phyloP scores from a whole-genome alignment of 1,284 basidiomycete genomes.

The Lentinula novae-zelandiae region DNA sequence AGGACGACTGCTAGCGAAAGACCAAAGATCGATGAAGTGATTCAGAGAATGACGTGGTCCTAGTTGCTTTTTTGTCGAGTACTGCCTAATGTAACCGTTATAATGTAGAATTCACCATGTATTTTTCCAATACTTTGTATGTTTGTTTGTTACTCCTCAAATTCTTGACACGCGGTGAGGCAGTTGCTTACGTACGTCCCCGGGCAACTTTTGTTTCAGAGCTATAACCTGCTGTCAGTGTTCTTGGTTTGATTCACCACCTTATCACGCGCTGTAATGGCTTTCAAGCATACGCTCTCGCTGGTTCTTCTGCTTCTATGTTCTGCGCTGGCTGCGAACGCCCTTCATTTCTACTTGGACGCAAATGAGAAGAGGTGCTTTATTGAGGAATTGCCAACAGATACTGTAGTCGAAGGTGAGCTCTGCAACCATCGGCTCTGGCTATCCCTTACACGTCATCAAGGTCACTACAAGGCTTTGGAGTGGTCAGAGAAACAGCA shows the following conservation, averaged over 20 bases:
- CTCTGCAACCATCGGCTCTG: constrained; percentile 7
- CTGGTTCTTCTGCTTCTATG: neutral
- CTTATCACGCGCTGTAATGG: neutral
- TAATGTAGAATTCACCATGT: neutral
- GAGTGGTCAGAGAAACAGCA: constrained; percentile 83
- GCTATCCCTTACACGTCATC: constrained; percentile 5
- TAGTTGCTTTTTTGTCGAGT: neutral
- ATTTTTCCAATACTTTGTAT: neutral
- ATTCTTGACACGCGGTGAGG: neutral
- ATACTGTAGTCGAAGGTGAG: constrained; percentile 94
- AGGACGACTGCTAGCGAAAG: constrained; percentile 2
- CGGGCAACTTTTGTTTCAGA: neutral
- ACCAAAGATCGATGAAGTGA: constrained; percentile 10
- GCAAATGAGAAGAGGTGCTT: constrained; percentile 93
- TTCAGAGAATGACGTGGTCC: constrained; percentile 3
- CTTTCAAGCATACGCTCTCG: neutral
- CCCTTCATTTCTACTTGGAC: constrained; percentile 90
- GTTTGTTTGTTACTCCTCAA: no score
- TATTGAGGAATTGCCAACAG: constrained; percentile 94
- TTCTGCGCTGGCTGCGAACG: constrained; percentile 29
- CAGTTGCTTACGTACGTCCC: neutral
- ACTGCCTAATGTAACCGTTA: neutral
- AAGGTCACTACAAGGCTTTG: constrained; percentile 90
- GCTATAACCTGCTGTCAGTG: neutral
- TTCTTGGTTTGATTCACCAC: neutral